phyloP scores from a whole-genome alignment of 768 basidiomycete genomes.

The Coprinopsis cinerea region DNA sequence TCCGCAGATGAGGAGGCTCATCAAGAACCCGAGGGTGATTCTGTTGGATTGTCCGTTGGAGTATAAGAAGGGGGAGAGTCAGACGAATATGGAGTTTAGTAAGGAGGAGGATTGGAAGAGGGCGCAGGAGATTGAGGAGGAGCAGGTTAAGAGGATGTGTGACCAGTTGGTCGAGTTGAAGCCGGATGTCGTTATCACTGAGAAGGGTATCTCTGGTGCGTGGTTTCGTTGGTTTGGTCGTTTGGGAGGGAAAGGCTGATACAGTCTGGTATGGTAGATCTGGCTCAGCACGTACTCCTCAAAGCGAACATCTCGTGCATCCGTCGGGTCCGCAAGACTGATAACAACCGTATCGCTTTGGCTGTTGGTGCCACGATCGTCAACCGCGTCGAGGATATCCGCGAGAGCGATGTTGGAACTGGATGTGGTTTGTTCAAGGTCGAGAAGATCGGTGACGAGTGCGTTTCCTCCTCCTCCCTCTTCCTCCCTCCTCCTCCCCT shows the following conservation, averaged over 20 bases:
- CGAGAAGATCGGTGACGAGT: slow-evolving; percentile 97
- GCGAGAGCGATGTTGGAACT: slow-evolving; percentile 88
- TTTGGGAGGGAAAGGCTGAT: not conserved
- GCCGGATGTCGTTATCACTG: slow-evolving; percentile 92
- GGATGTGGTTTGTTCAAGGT: slow-evolving; percentile 94
- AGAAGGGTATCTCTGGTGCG: slow-evolving; percentile 95
- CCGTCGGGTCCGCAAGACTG: slow-evolving; percentile 96
- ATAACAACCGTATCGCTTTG: slow-evolving; percentile 97
- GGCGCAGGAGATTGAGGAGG: slow-evolving; percentile 92
- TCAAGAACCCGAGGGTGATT: slow-evolving; percentile 83
- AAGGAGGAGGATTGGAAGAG: slow-evolving; percentile 92
- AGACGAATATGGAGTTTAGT: slow-evolving; percentile 97
- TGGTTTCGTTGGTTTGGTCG: slow-evolving; percentile 11
- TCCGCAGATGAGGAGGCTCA: slow-evolving; percentile 91
- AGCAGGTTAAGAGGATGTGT: slow-evolving; percentile 87
- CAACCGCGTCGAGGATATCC: slow-evolving; percentile 91
- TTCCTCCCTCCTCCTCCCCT: not conserved
- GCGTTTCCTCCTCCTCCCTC: slow-evolving; percentile 22
- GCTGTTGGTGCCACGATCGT: slow-evolving; percentile 96
- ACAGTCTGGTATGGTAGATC: slow-evolving; percentile 45
- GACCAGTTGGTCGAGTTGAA: slow-evolving; percentile 86
- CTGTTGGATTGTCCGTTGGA: slow-evolving; percentile 92
- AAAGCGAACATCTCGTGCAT: slow-evolving; percentile 89
- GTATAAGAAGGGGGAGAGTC: slow-evolving; percentile 98
- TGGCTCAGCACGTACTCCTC: slow-evolving; percentile 86